Percentiles rank a stretch among this genome's conserved stretches.
Evolutionary conservation across 495 filamentous ascomycete genomes (phyloP).

Genomic region (Penicillium crystallinum): DNA sequence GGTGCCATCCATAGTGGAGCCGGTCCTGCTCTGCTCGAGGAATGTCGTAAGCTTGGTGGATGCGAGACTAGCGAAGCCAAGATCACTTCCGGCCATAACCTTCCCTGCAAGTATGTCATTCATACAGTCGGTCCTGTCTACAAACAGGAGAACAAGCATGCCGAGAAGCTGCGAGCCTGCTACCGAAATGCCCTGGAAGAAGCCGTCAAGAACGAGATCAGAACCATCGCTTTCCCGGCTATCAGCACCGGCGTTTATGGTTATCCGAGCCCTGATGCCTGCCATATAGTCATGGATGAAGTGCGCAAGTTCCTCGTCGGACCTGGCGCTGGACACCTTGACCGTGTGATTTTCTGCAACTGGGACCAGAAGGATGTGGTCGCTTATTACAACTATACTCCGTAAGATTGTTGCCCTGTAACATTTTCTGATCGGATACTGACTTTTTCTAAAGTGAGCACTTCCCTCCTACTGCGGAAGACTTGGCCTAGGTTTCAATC

Average conservation of each 20-base stretch:
- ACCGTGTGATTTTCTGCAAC: conserved; percentile 74
- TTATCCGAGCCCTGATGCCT: conserved; percentile 70
- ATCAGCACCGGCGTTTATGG: conserved; percentile 89
- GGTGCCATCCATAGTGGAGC: conserved; percentile 84
- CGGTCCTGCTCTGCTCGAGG: conserved; percentile 60
- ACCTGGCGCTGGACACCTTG: conserved; percentile 47
- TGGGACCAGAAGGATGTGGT: conserved; percentile 72
- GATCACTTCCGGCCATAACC: conserved; percentile 69
- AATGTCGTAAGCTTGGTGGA: conserved; percentile 63
- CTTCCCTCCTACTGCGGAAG: conserved; percentile 19
- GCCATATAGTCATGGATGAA: conserved; percentile 57
- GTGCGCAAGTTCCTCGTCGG: conserved; percentile 66
- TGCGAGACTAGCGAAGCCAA: conserved; percentile 78
- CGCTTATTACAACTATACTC: conserved; percentile 63
- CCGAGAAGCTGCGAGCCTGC: conserved; percentile 56
- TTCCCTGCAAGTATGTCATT: conserved; percentile 75
- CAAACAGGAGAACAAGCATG: conserved; percentile 31
- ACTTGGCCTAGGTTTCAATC: background rate
- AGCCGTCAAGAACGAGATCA: conserved; percentile 58
- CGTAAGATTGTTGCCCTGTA: conserved; percentile 56
- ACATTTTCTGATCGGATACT: background rate
- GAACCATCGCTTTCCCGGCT: conserved; percentile 73
- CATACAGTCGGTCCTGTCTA: conserved; percentile 93
- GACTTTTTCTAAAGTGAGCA: conserved; percentile 17
- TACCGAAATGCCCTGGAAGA: conserved; percentile 71